A percentile compares a stretch with the other conserved stretches of the same genome.
Conservation (phyloP, 164 flowering plant genomes). For the Vitis rotundifolia region DNA sequence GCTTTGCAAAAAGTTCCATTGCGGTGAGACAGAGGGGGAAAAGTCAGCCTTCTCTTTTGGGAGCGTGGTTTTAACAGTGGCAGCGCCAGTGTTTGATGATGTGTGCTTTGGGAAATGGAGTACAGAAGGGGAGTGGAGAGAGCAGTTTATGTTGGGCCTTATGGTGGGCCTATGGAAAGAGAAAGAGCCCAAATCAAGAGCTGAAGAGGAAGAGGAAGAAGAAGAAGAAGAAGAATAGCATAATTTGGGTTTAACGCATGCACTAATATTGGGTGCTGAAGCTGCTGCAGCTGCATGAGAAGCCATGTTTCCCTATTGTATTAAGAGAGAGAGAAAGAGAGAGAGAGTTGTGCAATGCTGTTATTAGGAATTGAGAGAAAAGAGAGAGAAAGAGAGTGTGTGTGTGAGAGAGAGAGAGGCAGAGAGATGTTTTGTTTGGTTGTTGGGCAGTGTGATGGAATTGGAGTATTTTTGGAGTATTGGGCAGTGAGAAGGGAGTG, state of each 20-base stretch:
- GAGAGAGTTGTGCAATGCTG: not conserved
- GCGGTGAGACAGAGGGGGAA: slow-evolving; percentile 3
- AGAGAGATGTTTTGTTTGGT: not conserved
- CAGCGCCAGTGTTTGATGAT: not conserved
- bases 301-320: too few species aligned
- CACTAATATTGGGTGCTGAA: too few species aligned
- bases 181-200: slow-evolving; percentile 7
- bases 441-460: not conserved
- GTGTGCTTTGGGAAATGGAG: slow-evolving; percentile 36
- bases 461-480: not conserved
- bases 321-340: too few species aligned
- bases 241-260: not conserved
- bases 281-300: too few species aligned
- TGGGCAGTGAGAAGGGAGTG: slow-evolving; percentile 6
- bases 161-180: slow-evolving; percentile 1
- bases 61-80: not conserved
- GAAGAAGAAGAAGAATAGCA: slow-evolving; percentile 1
- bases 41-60: not conserved
- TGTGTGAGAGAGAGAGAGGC: not conserved
- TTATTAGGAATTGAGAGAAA: not conserved
- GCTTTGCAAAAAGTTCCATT: slow-evolving; percentile 62
- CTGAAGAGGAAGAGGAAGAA: not conserved
- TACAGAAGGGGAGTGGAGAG: slow-evolving; percentile 34
- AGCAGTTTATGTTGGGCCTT: slow-evolving; percentile 21
- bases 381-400: not conserved